Percentiles rank a stretch among this genome's conserved stretches.
phyloP scores from a whole-genome alignment of 2,329 filamentous ascomycete genomes.

The Paradendryphiella salina region DNA sequence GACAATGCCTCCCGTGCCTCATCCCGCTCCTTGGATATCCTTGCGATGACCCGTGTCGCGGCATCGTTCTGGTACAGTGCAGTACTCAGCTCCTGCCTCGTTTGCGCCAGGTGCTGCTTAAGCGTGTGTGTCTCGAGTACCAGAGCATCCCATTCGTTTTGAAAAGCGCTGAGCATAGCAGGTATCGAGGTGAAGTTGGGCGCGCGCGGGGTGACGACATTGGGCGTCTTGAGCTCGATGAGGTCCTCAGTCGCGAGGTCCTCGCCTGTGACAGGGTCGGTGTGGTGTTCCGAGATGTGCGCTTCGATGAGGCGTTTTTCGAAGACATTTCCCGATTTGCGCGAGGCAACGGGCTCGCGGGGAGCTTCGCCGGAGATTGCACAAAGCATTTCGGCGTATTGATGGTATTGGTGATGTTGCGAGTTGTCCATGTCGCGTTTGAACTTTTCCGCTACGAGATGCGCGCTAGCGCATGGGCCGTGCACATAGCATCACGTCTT shows the following conservation, averaged over 20 bases:
- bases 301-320: conserved; percentile 94
- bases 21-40: conserved; percentile 86
- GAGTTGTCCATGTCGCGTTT: conserved; percentile 5
- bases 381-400: conserved; percentile 37
- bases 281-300: conserved; percentile 90
- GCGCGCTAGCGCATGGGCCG: conserved; percentile 10
- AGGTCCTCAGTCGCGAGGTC: conserved; percentile 83
- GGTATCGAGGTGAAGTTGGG: conserved; percentile 96
- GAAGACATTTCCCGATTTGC: conserved; percentile 91
- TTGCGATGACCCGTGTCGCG: conserved; percentile 90
- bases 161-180: conserved; percentile 88
- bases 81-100: conserved; percentile 88
- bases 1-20: conserved; percentile 88
- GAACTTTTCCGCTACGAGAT: conserved; percentile 12
- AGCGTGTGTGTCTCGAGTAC: conserved; percentile 90
- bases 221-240: conserved; percentile 80
- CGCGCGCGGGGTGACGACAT: conserved; percentile 83
- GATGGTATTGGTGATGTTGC: neutral
- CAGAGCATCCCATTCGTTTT: conserved; percentile 97
- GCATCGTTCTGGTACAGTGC: conserved; percentile 97
- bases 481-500: neutral
- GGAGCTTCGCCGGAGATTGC: conserved; percentile 95
- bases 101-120: conserved; percentile 85
- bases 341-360: conserved; percentile 90
- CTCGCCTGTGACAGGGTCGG: conserved; percentile 87